Base-by-base conservation (phyloP, 495 filamentous ascomycete genomes). In the Collariella sp. region DNA sequence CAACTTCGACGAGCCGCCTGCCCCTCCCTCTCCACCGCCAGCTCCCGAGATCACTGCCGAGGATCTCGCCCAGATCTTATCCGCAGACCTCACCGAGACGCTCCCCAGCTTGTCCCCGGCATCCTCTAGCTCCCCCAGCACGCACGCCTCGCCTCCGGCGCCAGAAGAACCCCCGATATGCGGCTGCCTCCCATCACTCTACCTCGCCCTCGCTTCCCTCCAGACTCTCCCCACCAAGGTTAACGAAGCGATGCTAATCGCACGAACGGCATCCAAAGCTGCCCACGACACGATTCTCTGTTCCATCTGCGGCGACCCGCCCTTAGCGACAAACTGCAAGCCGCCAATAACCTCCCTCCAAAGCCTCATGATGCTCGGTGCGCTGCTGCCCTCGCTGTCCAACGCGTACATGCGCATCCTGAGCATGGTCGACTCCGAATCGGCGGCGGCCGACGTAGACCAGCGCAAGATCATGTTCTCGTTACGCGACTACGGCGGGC, bases 331-430 rank as follows among this genome's bases (percentile, higher is more conserved):
- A 7, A 12, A 38, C 44, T 22, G 42, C 24, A 46, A 55, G 6
- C 65, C 66, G 5, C 67, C 66, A n/a, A 69, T 77, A 46, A 65
- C 66, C 13, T 34, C 66, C 41, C 72, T 79, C 59, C 83, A 86
- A 53, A 86, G 79, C 60, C 73, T 82, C 36, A 86, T 86, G 82
- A 77, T 85, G 50, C 76, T 83, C 11, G 83, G 78, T 7, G 80
- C 82, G 0, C 70, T 87, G 9, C 70, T 88, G 19, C 83, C 80
- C 18, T 78, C 81, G 12, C 71, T 84, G 26, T 79, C 80, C 18
- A 76, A 83, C 62, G 72, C 78, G 3, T 88, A 81, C 64, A 66
- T 65, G 49, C 64, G 54, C 40, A 72, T 81, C 26, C 61, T 81
- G 1, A 52, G 40, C 16, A 69, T 75, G 56, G 65, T 79, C 15